Percentiles rank a stretch among this genome's conserved stretches.
Conservation (phyloP, 179 eudicot genomes). For the Corrigiola litoralis region DNA sequence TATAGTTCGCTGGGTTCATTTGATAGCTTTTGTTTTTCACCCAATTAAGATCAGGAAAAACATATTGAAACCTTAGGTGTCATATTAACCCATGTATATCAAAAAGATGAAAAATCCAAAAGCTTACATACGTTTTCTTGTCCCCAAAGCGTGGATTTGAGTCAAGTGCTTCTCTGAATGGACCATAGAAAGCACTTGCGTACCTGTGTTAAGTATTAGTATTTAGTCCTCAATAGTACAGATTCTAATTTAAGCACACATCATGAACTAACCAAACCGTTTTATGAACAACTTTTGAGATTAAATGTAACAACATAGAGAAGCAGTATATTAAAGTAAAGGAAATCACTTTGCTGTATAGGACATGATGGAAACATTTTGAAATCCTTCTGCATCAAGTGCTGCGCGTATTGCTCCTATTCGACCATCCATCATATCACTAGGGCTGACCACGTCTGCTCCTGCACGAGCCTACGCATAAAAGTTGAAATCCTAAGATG, state of each 20-base stretch:
- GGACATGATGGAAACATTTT: constrained; percentile 78
- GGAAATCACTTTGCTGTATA: constrained; percentile 68
- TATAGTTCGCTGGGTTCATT: constrained; percentile 97
- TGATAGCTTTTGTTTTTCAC: constrained; percentile 56
- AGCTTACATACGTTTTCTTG: constrained; percentile 75
- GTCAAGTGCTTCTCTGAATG: constrained; percentile 95
- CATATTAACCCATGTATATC: not conserved
- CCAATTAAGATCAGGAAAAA: constrained; percentile 2
- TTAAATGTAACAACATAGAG: not conserved
- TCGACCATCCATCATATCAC: constrained; percentile 99
- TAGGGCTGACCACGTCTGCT: constrained; percentile 95
- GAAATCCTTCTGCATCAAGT: constrained; percentile 79
- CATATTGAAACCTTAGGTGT: not conserved
- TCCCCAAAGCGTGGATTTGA: constrained; percentile 98
- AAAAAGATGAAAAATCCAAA: not conserved
- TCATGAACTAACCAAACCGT: not conserved
- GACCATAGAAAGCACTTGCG: constrained; percentile 97
- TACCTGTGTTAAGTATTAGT: constrained; percentile 46
- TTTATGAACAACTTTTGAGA: not conserved
- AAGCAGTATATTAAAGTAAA: not conserved
- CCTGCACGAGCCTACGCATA: constrained; percentile 85
- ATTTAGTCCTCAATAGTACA: not conserved
- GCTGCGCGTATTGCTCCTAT: constrained; percentile 90
- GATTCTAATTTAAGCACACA: not conserved
- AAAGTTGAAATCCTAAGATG: not conserved